Evolutionary conservation across 306 rosid species (phyloP), one percentile per base, ranked within the genome.

Genomic region (Vigna trinervia): DNA sequence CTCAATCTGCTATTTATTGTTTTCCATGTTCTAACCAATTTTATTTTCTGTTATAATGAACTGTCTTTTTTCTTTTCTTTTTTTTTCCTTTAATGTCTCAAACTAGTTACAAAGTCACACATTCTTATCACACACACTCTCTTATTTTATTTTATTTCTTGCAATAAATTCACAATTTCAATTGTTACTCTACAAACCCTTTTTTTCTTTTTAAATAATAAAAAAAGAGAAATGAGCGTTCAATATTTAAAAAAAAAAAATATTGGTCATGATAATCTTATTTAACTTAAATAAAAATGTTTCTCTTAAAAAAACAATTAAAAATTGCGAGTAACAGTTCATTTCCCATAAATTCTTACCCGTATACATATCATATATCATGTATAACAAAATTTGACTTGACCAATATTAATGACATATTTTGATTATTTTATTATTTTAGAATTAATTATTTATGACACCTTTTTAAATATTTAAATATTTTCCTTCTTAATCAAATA

Each of bases 1-100:
- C 60, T 70, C 56, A 73, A 77, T n/a, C 7, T 32, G 30, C 58
- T 60, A 62, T 14, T 30, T 57, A 62, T 14, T 57, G 7, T 67
- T 67, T n/a, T 50, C 46, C 28, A 1, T 68, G 58, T 22, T 50
- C 22, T 39, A 56, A 71, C 54, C 1, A 64, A 28, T 61, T 45
- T 62, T 30, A 9, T 51, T 15, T 61, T 26, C 8, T 23, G 38
- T 51, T 30, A 15, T 61, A 34, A 8, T 17, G 11, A 17, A 14
- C 56, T 56, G 26, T 15, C 2, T 22, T 22, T 22, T 22, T 22
- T 19, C 8, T 61, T 74, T 5, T 19, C 57, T 48, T 58, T 61
- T 74, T 0, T 19, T 67, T 48, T 48, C 71, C 20, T 38, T 32
- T 5, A 15, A 9, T 45, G 23, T 36, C 59, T 41, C 60, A 6